Conservation (phyloP, 768 basidiomycete species). For the Boletus subparvulus region DNA sequence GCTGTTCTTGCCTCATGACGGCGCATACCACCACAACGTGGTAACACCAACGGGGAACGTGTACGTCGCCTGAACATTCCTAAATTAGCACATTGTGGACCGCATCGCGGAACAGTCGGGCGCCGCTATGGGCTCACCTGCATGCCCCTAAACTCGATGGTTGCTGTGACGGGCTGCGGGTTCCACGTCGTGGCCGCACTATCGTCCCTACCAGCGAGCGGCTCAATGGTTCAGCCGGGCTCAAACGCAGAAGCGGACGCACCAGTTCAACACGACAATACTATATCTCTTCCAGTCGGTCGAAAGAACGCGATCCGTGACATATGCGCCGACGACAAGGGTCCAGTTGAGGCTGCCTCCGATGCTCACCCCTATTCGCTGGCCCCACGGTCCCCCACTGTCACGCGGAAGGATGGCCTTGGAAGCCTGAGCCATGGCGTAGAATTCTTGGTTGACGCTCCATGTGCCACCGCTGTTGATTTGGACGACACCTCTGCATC, state of each 20-base stretch:
- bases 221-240: neutral
- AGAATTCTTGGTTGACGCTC: constrained; percentile 74
- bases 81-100: neutral
- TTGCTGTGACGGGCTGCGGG: constrained; percentile 51
- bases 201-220: constrained; percentile 41
- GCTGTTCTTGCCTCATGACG: constrained; percentile 3
- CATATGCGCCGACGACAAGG: constrained; percentile 63
- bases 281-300: constrained; percentile 65
- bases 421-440: constrained; percentile 71
- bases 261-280: constrained; percentile 73
- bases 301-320: constrained; percentile 53
- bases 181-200: constrained; percentile 50
- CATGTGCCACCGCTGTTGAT: constrained; percentile 65
- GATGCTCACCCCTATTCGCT: constrained; percentile 64
- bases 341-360: constrained; percentile 57
- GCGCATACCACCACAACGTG: constrained; percentile 52
- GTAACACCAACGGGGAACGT: constrained; percentile 78
- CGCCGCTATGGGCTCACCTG: constrained; percentile 40
- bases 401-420: constrained; percentile 74
- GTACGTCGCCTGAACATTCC: constrained; percentile 50
- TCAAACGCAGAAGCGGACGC: constrained; percentile 10
- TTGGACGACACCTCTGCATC: constrained; percentile 66
- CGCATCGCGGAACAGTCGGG: neutral
- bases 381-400: constrained; percentile 61
- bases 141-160: constrained; percentile 62